Base-by-base conservation (phyloP, 1,284 basidiomycete species). In the Neolentinus lepideus region DNA sequence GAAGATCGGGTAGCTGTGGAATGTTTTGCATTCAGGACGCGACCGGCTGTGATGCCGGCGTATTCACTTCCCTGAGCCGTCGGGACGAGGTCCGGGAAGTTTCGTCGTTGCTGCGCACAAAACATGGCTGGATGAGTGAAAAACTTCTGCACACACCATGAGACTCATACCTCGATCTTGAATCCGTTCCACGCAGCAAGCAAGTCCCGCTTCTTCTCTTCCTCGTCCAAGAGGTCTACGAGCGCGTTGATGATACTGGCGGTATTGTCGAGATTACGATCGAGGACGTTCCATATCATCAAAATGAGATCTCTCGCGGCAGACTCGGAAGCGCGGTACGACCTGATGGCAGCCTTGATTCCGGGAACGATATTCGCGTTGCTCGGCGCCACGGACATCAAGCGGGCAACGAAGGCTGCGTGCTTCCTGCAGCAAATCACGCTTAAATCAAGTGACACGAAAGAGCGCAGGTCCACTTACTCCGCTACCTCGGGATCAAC, bases 221-320 rank as follows among this genome's bases (percentile, higher is more conserved):
- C 84, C 51, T 92, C 90, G 2, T 90, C 88, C n/a, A 96, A 69
- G 9, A 92, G 69, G 60, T 92, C 90, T 8, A 93, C 85, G 19
- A 96, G 76, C 4, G 84, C 78, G 57, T 88, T 89, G 46, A 96
- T 76, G 35, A 97, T 79, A 55, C 85, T 84, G 0, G 84, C 84
- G 0, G 91, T 90, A 21, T 84, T 76, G 55, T 95, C 92, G 25
- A 88, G 67, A 61, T 91, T 82, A 36, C 80, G 74, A 60, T 95
- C 91, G 14, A 97, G 75, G 19, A 98, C 79, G 62, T 85, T 90
- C 82, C 86, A 94, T 11, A 96, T 77, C 0, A 92, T 96, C 45
- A 88, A 88, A 51, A 98, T 84, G 63, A 98, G 76, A 69, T 97
- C 94, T 11, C 85, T 76, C 0, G 92, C 90, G 22, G 80, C 84